A percentile compares a stretch with the other conserved stretches of the same genome.
Conservation (phyloP, 768 basidiomycete genomes). For the Mycena epipterygia region DNA sequence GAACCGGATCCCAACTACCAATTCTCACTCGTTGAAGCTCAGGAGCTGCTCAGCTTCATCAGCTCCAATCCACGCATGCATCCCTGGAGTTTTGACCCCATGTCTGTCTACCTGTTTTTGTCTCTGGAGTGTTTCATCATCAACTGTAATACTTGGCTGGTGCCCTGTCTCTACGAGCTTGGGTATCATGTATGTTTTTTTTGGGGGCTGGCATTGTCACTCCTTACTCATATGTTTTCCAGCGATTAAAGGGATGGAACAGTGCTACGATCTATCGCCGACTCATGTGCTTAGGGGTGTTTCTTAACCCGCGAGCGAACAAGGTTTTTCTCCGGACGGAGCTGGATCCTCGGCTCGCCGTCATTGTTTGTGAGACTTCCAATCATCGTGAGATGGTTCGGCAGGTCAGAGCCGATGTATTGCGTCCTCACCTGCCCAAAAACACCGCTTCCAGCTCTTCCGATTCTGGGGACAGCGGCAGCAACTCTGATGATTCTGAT, state of each 20-base stretch:
- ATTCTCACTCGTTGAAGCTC: background rate
- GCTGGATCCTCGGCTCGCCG: background rate
- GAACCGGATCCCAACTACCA: background rate
- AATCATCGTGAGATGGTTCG: background rate
- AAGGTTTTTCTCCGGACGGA: background rate
- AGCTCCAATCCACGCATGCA: background rate
- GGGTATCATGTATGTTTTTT: background rate
- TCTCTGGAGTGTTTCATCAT: background rate
- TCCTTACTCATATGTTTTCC: background rate
- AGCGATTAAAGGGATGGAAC: background rate
- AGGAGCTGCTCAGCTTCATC: background rate
- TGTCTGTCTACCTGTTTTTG: background rate
- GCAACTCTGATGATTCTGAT: too few relatives aligned
- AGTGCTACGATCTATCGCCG: background rate
- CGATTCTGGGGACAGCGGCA: background rate
- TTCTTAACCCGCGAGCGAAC: background rate
- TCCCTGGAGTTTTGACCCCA: conserved; percentile 7
- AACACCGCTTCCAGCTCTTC: background rate
- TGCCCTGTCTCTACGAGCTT: background rate
- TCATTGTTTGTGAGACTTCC: background rate
- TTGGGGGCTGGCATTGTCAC: background rate
- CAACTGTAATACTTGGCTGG: background rate
- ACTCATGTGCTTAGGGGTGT: background rate
- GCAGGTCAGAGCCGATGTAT: background rate
- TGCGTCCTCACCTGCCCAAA: background rate